phyloP scores from a whole-genome alignment of 257 asterid species.

The Scutellaria barbata region DNA sequence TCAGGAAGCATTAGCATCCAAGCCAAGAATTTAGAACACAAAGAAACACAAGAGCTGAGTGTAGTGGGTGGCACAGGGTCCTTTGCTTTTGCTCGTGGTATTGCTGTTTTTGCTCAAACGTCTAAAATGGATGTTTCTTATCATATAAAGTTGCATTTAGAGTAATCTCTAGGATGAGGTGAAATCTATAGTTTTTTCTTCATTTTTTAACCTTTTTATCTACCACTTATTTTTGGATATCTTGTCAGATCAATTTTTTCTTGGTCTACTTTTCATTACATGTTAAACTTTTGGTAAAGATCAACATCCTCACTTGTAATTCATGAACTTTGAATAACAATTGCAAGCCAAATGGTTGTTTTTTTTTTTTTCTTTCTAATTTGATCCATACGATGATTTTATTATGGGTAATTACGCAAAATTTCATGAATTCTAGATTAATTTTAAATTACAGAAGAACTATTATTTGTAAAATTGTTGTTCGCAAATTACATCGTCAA shows the following conservation, averaged over 20 bases:
- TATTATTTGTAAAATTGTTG: too few relatives aligned
- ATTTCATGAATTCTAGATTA: too few relatives aligned
- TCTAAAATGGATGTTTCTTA: constrained; percentile 51
- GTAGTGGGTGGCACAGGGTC: constrained; percentile 94
- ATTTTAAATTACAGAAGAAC: too few relatives aligned
- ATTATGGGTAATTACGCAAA: too few relatives aligned
- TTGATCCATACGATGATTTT: neutral
- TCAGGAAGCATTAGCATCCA: constrained; percentile 69
- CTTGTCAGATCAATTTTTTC: too few relatives aligned
- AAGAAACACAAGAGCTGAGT: constrained; percentile 49
- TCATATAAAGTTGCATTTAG: constrained; percentile 65
- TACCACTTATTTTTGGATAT: too few relatives aligned
- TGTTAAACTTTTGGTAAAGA: too few relatives aligned
- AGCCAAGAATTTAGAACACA: constrained; percentile 57
- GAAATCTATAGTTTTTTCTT: too few relatives aligned
- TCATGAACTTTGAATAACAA: neutral
- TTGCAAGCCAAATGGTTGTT: neutral
- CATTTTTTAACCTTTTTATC: too few relatives aligned
- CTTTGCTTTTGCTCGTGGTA: constrained; percentile 84
- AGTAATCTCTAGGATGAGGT: constrained; percentile 24
- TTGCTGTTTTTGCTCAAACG: constrained; percentile 57
- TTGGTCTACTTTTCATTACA: too few relatives aligned
- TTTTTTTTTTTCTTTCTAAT: too few relatives aligned
- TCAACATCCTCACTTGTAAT: constrained; percentile 34
- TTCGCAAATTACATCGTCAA: too few relatives aligned